These are phyloP conservation scores for Fusarium newnesense DNA, from an alignment of 2,329 filamentous ascomycete genomes.

Conservation along the genomic window DNA sequence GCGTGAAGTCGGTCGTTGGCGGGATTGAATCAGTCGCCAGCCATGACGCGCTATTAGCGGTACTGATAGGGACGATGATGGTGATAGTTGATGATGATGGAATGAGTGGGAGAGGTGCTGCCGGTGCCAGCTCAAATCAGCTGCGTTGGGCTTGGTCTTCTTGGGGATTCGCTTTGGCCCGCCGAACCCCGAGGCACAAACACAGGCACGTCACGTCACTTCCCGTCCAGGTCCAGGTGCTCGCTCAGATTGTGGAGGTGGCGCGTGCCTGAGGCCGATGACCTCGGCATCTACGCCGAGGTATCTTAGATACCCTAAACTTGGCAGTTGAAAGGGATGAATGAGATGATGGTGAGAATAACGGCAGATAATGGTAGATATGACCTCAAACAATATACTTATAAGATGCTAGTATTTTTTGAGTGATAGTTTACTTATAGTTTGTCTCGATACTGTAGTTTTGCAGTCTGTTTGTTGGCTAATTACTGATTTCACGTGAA, in stretches of 20 bases:
- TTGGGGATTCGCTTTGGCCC: background rate
- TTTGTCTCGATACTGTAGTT: accelerated
- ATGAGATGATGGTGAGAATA: background rate
- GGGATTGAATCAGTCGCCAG: constrained; percentile 20
- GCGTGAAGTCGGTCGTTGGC: constrained; percentile 21
- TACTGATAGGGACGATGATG: constrained; percentile 12
- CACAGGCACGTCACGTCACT: constrained; percentile 38
- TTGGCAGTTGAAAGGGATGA: constrained; percentile 2
- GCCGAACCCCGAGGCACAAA: constrained; percentile 39
- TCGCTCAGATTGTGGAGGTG: constrained; percentile 32
- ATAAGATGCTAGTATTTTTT: background rate
- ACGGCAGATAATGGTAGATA: background rate
- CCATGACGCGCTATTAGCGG: constrained; percentile 32
- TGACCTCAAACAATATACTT: background rate
- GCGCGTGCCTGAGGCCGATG: constrained; percentile 39
- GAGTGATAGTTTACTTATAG: accelerated
- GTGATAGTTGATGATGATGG: constrained; percentile 13
- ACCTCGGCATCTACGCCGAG: constrained; percentile 25
- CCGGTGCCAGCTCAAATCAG: constrained; percentile 6
- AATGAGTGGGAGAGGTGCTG: background rate
- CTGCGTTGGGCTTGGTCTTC: background rate
- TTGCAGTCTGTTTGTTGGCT: background rate
- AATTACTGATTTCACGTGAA: background rate
- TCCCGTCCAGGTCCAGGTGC: background rate
- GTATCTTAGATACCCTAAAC: constrained; percentile 27